Evolutionary conservation across 2,329 filamentous ascomycete species (phyloP), one percentile per base, ranked within the genome.

Genomic region (Diaporthe australafricana): DNA sequence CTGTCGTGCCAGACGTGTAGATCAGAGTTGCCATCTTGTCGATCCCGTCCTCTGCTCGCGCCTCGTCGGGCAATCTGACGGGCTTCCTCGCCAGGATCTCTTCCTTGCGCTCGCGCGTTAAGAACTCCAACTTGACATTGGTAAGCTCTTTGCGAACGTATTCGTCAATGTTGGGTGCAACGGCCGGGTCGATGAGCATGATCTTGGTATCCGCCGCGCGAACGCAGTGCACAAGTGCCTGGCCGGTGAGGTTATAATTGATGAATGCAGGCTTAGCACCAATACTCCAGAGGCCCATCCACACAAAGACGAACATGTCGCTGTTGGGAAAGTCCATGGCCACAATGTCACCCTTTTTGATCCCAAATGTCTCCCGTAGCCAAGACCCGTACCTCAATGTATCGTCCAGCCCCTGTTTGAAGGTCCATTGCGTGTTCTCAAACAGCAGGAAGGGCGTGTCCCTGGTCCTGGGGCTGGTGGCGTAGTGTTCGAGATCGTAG

Each of bases 1-100:
- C 94, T 0, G 94, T 97, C 0, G 94, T 97, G 22, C 94, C 94
- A 38, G 92, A 94, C 0, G 94, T 97, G 80, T 93, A 97, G 75
- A 98, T 95, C 74, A 97, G 87, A 55, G 92, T 86, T 1, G 89
- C 92, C 84, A 94, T 90, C 71, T 90, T 87, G 9, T 86, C 82
- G 8, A 83, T 77, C 22, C 84, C 81, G 70, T 86, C 80, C 20
- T 89, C 86, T 60, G 83, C 81, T 72, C 91, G 87, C 56, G 85
- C 81, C 56, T 85, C 81, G 80, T 94, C 88, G 16, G 91, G 86
- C 42, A 88, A 86, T 6, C 93, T 87, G 27, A 86, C 78, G 1
- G 89, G 84, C 1, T 87, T 81, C 17, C 84, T 87, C 1, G 84
- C 82, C 42, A 85, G 75, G 25, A 90, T 87, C 63, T 91, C 84